These are phyloP conservation scores for Trichosanthes truncata DNA, from an alignment of 306 rosid genomes.

Conservation along the genomic window DNA sequence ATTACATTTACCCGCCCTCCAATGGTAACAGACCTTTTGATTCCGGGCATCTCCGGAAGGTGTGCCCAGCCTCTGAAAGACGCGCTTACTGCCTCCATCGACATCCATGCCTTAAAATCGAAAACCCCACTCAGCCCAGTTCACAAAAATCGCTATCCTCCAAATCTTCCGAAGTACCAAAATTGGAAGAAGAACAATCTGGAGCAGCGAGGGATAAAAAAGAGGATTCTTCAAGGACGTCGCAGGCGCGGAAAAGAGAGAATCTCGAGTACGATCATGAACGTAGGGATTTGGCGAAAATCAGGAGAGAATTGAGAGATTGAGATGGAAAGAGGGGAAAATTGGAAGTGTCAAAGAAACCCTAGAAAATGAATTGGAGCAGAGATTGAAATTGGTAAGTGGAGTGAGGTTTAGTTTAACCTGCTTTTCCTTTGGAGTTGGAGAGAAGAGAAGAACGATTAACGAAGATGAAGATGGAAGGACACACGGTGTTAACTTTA, in stretches of 20 bases:
- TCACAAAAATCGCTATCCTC: not conserved
- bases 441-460: not conserved
- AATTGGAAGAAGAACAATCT: not conserved
- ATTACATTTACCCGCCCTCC: constrained; percentile 93
- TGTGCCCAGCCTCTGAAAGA: constrained; percentile 53
- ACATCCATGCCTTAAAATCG: constrained; percentile 44
- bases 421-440: not conserved
- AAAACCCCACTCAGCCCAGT: not conserved
- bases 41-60: constrained; percentile 31
- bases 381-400: not conserved
- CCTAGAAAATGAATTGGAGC: not conserved
- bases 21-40: constrained; percentile 77
- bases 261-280: not conserved
- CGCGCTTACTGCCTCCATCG: constrained; percentile 73
- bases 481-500: not conserved
- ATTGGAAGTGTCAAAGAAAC: not conserved
- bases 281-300: not conserved
- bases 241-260: not conserved
- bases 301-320: not conserved
- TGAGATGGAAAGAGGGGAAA: not conserved
- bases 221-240: not conserved
- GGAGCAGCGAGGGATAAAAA: not conserved
- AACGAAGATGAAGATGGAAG: not conserved
- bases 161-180: not conserved
- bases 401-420: not conserved